Base-by-base conservation (phyloP, 2,329 filamentous ascomycete species). In the Ceratocystis ficicola region DNA sequence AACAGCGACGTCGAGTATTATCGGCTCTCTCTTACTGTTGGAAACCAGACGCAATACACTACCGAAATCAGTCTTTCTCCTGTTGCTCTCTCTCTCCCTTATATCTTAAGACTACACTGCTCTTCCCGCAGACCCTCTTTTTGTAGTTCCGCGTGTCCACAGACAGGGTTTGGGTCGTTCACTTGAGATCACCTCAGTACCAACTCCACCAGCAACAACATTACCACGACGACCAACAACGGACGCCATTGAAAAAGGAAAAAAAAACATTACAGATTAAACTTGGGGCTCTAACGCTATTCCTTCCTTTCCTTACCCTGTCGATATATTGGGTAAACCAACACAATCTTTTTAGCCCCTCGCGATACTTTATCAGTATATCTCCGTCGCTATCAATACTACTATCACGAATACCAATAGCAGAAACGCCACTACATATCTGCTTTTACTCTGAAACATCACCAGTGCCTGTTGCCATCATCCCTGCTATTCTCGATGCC, bases 351-450 rank as follows among this genome's bases (percentile, higher is more conserved):
- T 32, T 30, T 55, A 25, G 50, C 28, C 55, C n/a, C 28, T 32
- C 55, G 28, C 25, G 28, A 59, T 59, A 32, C 55, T 17, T 59
- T 59, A 36, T 59, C 55, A 7, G 55, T 32, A 59, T 50, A 50
- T 22, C 20, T 20, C 52, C 55, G 20, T 30, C 55, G 20, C 55
- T 25, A 59, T n/a, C 55, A 36, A 28, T 30, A 36, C 28, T 1
- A 59, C 22, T 15, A 28, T 15, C 48, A 10, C 15, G 20, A 10
- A 5, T 17, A 8, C 25, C 55, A 41, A 12, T 4, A 41, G 36
- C 36, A 41, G 36, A 15, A 41, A 41, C 36, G 36, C 12, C 36
- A 41, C 36, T 41, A 41, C 36, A 41, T 15, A 41, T 41, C 10
- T 41, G 36, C 6, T 30, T 30, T 59, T 30, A n/a, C 55, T 59